These are phyloP conservation scores for Coffea humblotiana DNA, from an alignment of 305 asterid species.

Conservation along the genomic window DNA sequence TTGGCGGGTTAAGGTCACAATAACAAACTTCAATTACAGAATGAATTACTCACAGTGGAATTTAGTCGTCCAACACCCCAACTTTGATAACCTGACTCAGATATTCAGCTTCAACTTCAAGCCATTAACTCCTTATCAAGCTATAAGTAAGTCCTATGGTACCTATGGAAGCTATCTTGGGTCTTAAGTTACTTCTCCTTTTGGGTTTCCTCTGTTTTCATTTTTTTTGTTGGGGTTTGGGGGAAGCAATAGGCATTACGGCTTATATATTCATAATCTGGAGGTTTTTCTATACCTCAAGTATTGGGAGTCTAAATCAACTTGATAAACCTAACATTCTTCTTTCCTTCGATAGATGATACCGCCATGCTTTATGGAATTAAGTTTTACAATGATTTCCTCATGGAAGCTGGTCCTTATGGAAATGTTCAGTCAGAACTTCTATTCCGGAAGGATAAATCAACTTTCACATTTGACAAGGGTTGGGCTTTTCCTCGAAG, in stretches of 20 bases:
- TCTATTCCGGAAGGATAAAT: slow-evolving; percentile 58
- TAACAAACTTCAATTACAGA: slow-evolving; percentile 79
- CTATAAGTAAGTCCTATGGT: slow-evolving; percentile 53
- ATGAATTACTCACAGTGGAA: slow-evolving; percentile 81
- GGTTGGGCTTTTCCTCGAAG: slow-evolving; percentile 82
- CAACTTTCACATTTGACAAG: slow-evolving; percentile 71
- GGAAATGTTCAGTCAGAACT: slow-evolving; percentile 86
- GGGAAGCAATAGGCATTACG: not conserved
- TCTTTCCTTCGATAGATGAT: slow-evolving; percentile 46
- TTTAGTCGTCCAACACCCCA: slow-evolving; percentile 72
- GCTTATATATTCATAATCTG: not conserved
- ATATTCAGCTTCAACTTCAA: slow-evolving; percentile 77
- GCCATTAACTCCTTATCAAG: slow-evolving; percentile 59
- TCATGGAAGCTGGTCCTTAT: slow-evolving; percentile 58
- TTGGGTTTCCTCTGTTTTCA: not conserved
- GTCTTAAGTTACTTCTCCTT: not conserved
- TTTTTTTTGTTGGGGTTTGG: too few species aligned
- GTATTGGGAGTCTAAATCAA: not conserved
- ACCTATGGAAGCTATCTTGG: not conserved
- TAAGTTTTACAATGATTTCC: slow-evolving; percentile 74
- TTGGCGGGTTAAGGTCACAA: slow-evolving; percentile 80
- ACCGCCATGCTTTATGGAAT: slow-evolving; percentile 84
- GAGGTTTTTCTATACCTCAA: not conserved
- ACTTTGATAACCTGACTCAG: slow-evolving; percentile 75
- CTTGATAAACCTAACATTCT: not conserved